A percentile compares a stretch with the other conserved stretches of the same genome.
Conservation (phyloP, 192 early-diverging fungal species). For the Coemansia sp. region DNA sequence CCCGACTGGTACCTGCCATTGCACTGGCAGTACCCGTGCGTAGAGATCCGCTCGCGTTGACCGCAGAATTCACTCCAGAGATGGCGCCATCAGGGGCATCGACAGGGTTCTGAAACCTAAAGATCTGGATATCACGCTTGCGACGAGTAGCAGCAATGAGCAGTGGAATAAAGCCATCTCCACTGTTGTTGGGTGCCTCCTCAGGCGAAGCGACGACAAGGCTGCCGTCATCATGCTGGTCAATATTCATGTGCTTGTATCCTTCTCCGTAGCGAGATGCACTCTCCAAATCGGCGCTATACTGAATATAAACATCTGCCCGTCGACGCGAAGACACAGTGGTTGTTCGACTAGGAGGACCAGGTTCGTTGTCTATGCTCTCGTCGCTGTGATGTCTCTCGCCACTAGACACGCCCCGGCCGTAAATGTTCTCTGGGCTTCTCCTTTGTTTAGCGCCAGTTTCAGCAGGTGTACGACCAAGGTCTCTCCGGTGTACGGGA, state of each 20-base stretch:
- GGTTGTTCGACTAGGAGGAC: conserved; percentile 23
- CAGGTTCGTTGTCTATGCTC: conserved; percentile 12
- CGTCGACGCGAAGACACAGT: conserved; percentile 17
- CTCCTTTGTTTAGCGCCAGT: neutral
- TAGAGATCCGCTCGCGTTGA: neutral
- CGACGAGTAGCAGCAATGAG: conserved; percentile 50
- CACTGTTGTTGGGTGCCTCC: neutral
- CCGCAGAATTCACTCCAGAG: neutral
- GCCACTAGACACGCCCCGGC: neutral
- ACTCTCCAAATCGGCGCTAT: conserved; percentile 32
- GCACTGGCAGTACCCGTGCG: neutral
- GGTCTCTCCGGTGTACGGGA: neutral
- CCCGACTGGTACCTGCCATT: neutral
- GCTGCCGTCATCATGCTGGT: conserved; percentile 45
- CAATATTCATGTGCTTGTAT: conserved; percentile 47
- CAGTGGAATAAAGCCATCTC: conserved; percentile 46
- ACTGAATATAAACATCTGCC: conserved; percentile 44
- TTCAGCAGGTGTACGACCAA: neutral
- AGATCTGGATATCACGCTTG: conserved; percentile 56
- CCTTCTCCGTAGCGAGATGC: conserved; percentile 52
- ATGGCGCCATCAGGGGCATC: conserved; percentile 46
- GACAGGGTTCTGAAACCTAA: conserved; percentile 38
- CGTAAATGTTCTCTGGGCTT: neutral
- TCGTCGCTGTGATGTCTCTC: neutral
- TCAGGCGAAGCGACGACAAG: conserved; percentile 32